phyloP scores from a whole-genome alignment of 192 early-diverging fungal species.

The Globomyces pollinis-pini region DNA sequence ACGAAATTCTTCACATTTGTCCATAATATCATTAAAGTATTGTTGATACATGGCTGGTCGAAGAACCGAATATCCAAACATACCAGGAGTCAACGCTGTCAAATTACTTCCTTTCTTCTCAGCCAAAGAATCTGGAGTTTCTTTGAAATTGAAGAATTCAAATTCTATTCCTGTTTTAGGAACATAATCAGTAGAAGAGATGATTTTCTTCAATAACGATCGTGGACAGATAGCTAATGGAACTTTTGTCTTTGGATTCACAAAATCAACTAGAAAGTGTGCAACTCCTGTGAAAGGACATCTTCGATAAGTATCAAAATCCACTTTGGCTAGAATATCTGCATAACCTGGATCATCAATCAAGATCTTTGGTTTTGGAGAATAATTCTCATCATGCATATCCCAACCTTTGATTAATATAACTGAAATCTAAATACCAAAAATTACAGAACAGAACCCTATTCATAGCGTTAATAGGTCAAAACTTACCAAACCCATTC shows the following conservation, averaged over 20 bases:
- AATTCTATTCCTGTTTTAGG: constrained; percentile 53
- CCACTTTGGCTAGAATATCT: constrained; percentile 61
- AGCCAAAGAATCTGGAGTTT: constrained; percentile 58
- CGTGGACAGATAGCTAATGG: constrained; percentile 62
- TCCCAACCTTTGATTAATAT: constrained; percentile 77
- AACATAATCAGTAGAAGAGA: too few species aligned
- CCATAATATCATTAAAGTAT: constrained; percentile 65
- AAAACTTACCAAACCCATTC: constrained; percentile 71
- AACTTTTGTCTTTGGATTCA: constrained; percentile 44
- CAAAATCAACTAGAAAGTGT: constrained; percentile 63
- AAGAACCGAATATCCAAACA: constrained; percentile 73
- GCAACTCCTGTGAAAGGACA: constrained; percentile 70
- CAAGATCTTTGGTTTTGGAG: constrained; percentile 29
- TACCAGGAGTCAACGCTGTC: constrained; percentile 61
- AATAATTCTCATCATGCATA: constrained; percentile 62
- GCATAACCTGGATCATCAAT: constrained; percentile 32
- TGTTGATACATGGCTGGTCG: constrained; percentile 59
- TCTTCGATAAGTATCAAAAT: constrained; percentile 54
- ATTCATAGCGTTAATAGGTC: constrained; percentile 13
- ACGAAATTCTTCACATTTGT: constrained; percentile 42
- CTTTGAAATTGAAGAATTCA: constrained; percentile 79
- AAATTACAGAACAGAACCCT: constrained; percentile 65
- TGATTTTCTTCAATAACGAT: constrained; percentile 38
- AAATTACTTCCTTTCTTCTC: constrained; percentile 52
- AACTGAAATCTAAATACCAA: constrained; percentile 52